Base-by-base conservation (phyloP, 2,329 filamentous ascomycete genomes). In the Diaporthe sp. region DNA sequence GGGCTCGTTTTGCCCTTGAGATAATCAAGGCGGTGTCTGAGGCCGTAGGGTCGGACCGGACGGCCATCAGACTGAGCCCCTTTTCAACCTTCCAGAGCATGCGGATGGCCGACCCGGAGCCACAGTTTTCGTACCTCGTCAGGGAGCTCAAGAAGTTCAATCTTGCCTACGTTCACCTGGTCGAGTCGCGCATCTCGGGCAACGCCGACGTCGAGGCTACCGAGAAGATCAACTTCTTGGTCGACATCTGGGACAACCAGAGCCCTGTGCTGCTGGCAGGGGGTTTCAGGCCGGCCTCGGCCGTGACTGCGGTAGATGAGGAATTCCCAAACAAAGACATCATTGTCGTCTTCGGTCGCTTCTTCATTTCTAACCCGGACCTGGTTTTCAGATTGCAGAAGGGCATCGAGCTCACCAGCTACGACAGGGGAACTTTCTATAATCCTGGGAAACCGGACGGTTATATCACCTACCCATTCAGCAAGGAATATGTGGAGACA, bases 71-170 rank as follows among this genome's bases (percentile, higher is more conserved):
- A 9, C 78, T 93, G 25, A 87, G 83, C 8, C 90, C 90, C 0
- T 92, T 86, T 81, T 87, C 84, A 61, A 80, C 80, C 3, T 92
- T 89, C 84, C 89, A 92, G 76, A 86, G 85, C 71, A 90, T 92
- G 89, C 82, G 82, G 58, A 91, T 91, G 87, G 79, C 80, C 0
- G 87, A 92, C 61, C 90, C 91, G 0, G 76, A 87, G 12, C 87
- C 89, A 2, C 89, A 92, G 77, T 93, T 92, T 79, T 82, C 82
- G 4, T 84, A 92, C 78, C 79, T 92, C 22, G 82, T 89, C 38
- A 77, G 82, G 60, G 84, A 87, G 70, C 82, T 91, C 54, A 88
- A 87, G 76, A 81, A 85, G 58, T 80, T 91, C 33, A 83, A 86
- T 15, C 82, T 93, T 50, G 87, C 90, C 0, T 92, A 89, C 80